A percentile compares a stretch with the other conserved stretches of the same genome.
Conservation (phyloP, 768 basidiomycete species). For the Hortiboletus flavorubellus region DNA sequence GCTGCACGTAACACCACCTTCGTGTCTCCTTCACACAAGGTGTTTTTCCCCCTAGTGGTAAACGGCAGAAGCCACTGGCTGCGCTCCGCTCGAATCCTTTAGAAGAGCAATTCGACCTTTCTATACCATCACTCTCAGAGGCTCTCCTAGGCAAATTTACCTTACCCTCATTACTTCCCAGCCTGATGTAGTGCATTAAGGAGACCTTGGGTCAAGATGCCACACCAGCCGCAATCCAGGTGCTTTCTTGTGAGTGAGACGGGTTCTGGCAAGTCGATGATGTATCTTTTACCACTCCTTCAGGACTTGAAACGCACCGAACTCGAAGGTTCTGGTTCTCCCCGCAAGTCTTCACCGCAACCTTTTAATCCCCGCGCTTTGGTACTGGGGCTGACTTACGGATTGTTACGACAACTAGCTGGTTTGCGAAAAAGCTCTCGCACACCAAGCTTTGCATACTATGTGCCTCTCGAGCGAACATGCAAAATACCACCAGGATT, state of each 20-base stretch:
- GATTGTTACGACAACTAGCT: conserved; percentile 67
- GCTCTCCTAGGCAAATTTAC: conserved; percentile 46
- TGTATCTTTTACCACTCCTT: conserved; percentile 82
- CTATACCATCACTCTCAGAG: conserved; percentile 16
- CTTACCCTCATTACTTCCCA: conserved; percentile 68
- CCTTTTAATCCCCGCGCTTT: conserved; percentile 68
- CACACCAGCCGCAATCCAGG: conserved; percentile 75
- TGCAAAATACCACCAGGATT: conserved; percentile 18
- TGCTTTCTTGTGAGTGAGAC: conserved; percentile 81
- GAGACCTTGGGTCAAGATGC: conserved; percentile 56
- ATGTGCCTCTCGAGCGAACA: conserved; percentile 65
- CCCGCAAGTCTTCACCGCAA: conserved; percentile 13
- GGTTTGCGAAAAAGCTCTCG: conserved; percentile 69
- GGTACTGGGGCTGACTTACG: conserved; percentile 85
- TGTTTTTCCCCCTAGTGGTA: conserved; percentile 16
- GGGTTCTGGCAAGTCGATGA: conserved; percentile 89
- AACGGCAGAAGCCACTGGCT: background rate
- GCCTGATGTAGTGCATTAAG: conserved; percentile 54
- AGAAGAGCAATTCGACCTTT: conserved; percentile 37
- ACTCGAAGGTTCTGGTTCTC: conserved; percentile 15
- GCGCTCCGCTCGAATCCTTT: conserved; percentile 24
- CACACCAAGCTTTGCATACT: conserved; percentile 73
- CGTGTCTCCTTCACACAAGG: conserved; percentile 19
- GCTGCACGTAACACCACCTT: conserved; percentile 22
- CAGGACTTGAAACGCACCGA: conserved; percentile 75